These are phyloP conservation scores for Trichoderma oligosporum DNA, from an alignment of 2,329 filamentous ascomycete species.

Conservation along the genomic window DNA sequence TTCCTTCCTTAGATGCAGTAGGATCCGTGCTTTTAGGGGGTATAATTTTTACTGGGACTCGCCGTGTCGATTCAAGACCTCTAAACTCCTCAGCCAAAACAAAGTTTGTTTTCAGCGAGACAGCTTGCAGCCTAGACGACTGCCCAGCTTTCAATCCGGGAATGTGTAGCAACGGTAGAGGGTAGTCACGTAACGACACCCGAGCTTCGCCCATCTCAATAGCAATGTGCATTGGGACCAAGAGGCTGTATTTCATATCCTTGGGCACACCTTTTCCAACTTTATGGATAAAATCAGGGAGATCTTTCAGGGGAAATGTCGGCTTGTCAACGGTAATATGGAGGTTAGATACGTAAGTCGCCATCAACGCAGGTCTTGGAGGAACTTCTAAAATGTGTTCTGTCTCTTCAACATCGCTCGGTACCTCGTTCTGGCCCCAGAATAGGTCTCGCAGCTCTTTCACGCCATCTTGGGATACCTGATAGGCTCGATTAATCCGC, in stretches of 20 bases:
- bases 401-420: constrained; percentile 75
- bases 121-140: constrained; percentile 72
- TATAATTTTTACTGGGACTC: constrained; percentile 79
- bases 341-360: constrained; percentile 75
- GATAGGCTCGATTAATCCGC: constrained; percentile 75
- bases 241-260: constrained; percentile 83
- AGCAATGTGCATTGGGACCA: constrained; percentile 85
- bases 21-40: constrained; percentile 61
- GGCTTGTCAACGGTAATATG: constrained; percentile 87
- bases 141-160: constrained; percentile 77
- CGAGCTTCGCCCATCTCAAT: constrained; percentile 87
- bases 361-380: constrained; percentile 78
- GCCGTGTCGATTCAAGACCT: constrained; percentile 72
- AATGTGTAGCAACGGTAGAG: constrained; percentile 85
- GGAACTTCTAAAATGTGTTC: constrained; percentile 86
- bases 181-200: constrained; percentile 87
- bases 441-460: constrained; percentile 75
- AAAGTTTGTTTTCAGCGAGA: constrained; percentile 84
- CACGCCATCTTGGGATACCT: constrained; percentile 67
- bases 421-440: constrained; percentile 75
- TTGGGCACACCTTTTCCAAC: constrained; percentile 96
- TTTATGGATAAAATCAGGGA: constrained; percentile 78
- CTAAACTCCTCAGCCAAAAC: constrained; percentile 93
- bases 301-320: constrained; percentile 77
- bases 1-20: constrained; percentile 51